A percentile compares a stretch with the other conserved stretches of the same genome.
These are phyloP conservation scores for Themeda triandra DNA, from an alignment of 176 grass and related monocot species.

Conservation along the genomic window DNA sequence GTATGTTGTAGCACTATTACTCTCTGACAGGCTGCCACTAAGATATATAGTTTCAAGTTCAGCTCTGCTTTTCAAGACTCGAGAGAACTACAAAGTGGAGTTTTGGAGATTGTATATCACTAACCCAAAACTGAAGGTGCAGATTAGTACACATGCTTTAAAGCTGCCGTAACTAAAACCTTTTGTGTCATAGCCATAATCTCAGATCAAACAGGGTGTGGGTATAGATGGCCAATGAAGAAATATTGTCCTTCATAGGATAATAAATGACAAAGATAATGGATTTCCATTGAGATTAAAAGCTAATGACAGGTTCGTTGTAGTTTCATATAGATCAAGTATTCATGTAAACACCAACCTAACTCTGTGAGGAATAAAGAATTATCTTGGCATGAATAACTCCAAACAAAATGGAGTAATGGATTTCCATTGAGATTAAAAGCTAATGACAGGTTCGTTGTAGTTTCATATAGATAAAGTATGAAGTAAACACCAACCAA, in stretches of 20 bases:
- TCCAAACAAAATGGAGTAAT: no score
- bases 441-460: no score
- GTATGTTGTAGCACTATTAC: background rate
- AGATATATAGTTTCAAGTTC: background rate
- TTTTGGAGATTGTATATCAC: conserved; percentile 3
- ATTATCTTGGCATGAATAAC: no score
- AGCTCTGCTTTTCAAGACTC: background rate
- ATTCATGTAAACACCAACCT: background rate
- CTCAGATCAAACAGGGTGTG: background rate
- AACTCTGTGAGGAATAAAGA: background rate
- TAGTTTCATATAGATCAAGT: background rate
- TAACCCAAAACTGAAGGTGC: background rate
- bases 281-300: background rate
- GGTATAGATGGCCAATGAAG: background rate
- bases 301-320: background rate
- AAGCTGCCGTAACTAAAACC: background rate
- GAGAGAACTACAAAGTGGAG: background rate
- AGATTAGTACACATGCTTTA: background rate
- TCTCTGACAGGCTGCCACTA: background rate
- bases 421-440: no score
- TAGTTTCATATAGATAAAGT: no score
- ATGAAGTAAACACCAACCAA: no score
- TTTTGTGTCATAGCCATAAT: background rate
- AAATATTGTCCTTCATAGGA: background rate
- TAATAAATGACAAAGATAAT: background rate